phyloP scores from a whole-genome alignment of 2,329 filamentous ascomycete genomes.

The Apiospora arundinis region DNA sequence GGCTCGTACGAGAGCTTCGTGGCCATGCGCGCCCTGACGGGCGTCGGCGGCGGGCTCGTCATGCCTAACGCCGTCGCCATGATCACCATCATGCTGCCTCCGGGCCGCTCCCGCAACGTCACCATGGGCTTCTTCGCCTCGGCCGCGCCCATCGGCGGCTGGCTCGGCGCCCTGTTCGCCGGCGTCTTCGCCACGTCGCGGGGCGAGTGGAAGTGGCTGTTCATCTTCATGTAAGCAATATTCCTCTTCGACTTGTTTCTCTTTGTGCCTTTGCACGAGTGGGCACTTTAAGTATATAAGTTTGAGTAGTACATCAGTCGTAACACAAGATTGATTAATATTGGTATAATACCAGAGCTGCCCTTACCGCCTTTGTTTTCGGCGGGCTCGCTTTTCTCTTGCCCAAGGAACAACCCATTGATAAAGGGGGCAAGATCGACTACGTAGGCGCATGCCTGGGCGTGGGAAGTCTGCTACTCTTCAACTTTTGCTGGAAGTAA shows the following conservation, averaged over 20 bases:
- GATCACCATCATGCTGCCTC: constrained; percentile 17
- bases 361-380: constrained; percentile 28
- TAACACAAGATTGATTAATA: too few species aligned
- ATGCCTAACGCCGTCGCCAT: constrained; percentile 19
- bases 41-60: constrained; percentile 18
- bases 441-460: constrained; percentile 48
- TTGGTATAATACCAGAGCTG: constrained; percentile 25
- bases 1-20: constrained; percentile 49
- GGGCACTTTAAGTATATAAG: background rate
- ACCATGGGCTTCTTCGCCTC: constrained; percentile 13
- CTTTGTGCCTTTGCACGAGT: background rate
- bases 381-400: constrained; percentile 29
- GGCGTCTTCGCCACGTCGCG: constrained; percentile 44
- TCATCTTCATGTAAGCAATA: constrained; percentile 36
- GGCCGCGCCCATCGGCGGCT: constrained; percentile 8
- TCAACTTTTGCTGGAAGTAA: constrained; percentile 60
- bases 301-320: background rate
- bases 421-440: constrained; percentile 46
- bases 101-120: constrained; percentile 41
- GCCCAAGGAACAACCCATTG: constrained; percentile 39
- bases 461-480: constrained; percentile 49
- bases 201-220: constrained; percentile 48
- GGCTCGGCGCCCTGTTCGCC: constrained; percentile 34
- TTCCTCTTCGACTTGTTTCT: background rate
- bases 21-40: constrained; percentile 22